Base-by-base conservation (phyloP, 495 filamentous ascomycete genomes). In the Annulohypoxylon nitens region DNA sequence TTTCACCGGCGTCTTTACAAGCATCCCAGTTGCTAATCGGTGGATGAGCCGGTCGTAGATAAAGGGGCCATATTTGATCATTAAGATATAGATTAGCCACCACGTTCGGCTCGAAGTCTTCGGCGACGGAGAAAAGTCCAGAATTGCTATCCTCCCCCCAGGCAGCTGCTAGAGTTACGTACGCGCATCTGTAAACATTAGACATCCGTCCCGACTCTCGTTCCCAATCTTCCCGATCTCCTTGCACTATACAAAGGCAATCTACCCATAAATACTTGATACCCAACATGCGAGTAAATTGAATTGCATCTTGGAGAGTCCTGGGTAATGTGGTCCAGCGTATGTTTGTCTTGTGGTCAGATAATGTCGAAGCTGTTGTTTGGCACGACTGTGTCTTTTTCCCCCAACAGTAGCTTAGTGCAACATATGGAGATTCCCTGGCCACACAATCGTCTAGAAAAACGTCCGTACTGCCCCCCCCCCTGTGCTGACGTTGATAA, bases 401-500 rank as follows among this genome's bases (percentile, higher is more conserved):
- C 20, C 20, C 20, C 20, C 20, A 23, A 23, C 20, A 23, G 20
- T 23, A 23, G 20, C 20, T 23, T 23, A 23, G 20, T 23, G 20
- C 20, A 23, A 23, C 20, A 23, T 23, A 23, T 23, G 20, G 20
- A 23, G 20, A 23, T 23, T 23, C 20, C 20, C 20, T 23, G 20
- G 20, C 20, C 20, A 23, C 20, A 23, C 20, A 23, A 23, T 23
- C 20, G 20, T 23, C 20, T 23, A 23, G 20, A 23, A 23, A 23
- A 23, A 23, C 20, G 20, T 23, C 20, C 20, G 20, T 23, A 23
- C 20, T 23, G 20, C 20, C 20, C 20, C 20, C 20, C 20, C 20
- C 20, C 20, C 20, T 23, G 20, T 23, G 51, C 9, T 55, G 12
- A 55, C 25, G n/a, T 14, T 26, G 20, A 67, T 51, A 16, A 67